Percentiles rank a stretch among this genome's conserved stretches.
Conservation (phyloP, 2,329 filamentous ascomycete species). For the Aureobasidium sp. region DNA sequence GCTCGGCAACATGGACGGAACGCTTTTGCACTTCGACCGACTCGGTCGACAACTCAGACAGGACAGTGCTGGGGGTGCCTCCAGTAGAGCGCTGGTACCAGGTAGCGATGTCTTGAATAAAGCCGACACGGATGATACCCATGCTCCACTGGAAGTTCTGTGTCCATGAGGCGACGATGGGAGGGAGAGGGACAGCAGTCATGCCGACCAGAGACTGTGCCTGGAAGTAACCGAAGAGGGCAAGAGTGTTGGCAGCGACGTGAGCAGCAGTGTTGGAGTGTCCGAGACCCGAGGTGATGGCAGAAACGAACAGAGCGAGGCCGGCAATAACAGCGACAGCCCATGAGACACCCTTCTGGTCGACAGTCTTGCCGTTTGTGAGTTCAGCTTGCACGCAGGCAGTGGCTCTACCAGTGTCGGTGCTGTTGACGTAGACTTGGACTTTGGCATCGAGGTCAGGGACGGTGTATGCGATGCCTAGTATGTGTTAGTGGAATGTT, state of each 20-base stretch:
- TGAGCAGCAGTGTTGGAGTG: slow-evolving; percentile 93
- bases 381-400: slow-evolving; percentile 83
- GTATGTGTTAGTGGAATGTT: background rate
- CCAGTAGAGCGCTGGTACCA: slow-evolving; percentile 96
- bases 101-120: slow-evolving; percentile 79
- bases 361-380: slow-evolving; percentile 87
- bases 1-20: slow-evolving; percentile 37
- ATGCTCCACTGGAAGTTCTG: slow-evolving; percentile 98
- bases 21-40: slow-evolving; percentile 79
- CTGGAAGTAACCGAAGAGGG: slow-evolving; percentile 93
- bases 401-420: slow-evolving; percentile 53
- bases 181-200: slow-evolving; percentile 70
- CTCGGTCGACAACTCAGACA: slow-evolving; percentile 63
- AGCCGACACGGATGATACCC: slow-evolving; percentile 83
- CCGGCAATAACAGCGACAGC: slow-evolving; percentile 80
- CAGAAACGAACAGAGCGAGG: slow-evolving; percentile 73
- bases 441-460: slow-evolving; percentile 86
- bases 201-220: slow-evolving; percentile 86
- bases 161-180: slow-evolving; percentile 85
- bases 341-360: slow-evolving; percentile 84
- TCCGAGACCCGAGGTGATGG: slow-evolving; percentile 79
- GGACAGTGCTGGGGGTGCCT: slow-evolving; percentile 69
- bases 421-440: slow-evolving; percentile 70
- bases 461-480: slow-evolving; percentile 72
- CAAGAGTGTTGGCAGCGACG: slow-evolving; percentile 85